phyloP scores from a whole-genome alignment of 306 rosid species.

The Datisca glomerata region DNA sequence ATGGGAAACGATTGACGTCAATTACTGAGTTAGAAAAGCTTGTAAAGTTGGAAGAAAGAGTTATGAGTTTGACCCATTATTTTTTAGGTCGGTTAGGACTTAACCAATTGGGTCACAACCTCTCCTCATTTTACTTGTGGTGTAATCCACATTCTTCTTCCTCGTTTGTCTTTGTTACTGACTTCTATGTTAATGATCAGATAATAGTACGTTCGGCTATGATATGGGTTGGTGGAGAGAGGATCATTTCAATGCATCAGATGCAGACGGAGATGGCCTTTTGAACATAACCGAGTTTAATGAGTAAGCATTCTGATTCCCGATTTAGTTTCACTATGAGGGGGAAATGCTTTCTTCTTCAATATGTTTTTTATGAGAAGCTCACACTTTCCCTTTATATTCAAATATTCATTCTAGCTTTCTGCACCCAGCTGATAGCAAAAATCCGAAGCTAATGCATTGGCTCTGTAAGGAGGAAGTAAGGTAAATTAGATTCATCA shows the following conservation, averaged over 20 bases:
- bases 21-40: no score
- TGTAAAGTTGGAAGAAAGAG: no score
- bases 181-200: slow-evolving; percentile 21
- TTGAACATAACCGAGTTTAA: slow-evolving; percentile 80
- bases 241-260: slow-evolving; percentile 90
- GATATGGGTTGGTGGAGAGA: slow-evolving; percentile 98
- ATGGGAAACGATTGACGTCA: no score
- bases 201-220: slow-evolving; percentile 62
- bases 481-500: slow-evolving; percentile 35
- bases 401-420: slow-evolving; percentile 39
- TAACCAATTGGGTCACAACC: no score
- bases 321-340: slow-evolving; percentile 5
- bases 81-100: no score
- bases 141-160: not conserved
- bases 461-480: slow-evolving; percentile 96
- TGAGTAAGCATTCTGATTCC: slow-evolving; percentile 55
- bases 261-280: slow-evolving; percentile 70
- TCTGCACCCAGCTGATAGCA: slow-evolving; percentile 90
- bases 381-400: slow-evolving; percentile 1
- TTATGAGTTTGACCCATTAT: no score
- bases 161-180: slow-evolving; percentile 13
- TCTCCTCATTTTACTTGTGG: not conserved
- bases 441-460: slow-evolving; percentile 54
- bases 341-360: not conserved
- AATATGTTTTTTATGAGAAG: slow-evolving; percentile 8